Percentiles rank a stretch among this genome's conserved stretches.
Conservation (phyloP, 805 yeast species). For the Yarrowia yakushimensis region DNA sequence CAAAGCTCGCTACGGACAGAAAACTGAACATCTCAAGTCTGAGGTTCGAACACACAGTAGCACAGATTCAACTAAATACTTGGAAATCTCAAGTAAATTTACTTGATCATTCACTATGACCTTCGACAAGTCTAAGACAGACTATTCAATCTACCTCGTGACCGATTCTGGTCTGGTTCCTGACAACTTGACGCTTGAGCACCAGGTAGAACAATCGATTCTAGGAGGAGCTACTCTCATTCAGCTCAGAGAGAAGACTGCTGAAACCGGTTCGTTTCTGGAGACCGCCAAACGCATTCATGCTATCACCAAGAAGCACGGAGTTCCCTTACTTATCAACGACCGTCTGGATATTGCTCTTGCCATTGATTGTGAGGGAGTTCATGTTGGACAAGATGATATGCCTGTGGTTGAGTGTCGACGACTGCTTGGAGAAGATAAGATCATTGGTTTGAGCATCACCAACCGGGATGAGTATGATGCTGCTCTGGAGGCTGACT, state of each 20-base stretch:
- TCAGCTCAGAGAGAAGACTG: conserved; percentile 76
- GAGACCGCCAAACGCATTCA: conserved; percentile 59
- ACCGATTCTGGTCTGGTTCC: conserved; percentile 79
- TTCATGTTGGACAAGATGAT: conserved; percentile 91
- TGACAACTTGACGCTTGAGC: conserved; percentile 48
- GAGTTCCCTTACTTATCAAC: conserved; percentile 77
- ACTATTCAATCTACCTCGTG: conserved; percentile 69
- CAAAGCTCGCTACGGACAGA: neutral
- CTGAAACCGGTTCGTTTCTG: conserved; percentile 66
- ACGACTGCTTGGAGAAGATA: conserved; percentile 58
- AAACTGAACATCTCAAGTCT: neutral
- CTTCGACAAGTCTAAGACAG: conserved; percentile 31
- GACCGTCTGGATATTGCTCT: conserved; percentile 86
- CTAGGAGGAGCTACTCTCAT: conserved; percentile 73
- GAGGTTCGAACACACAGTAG: neutral
- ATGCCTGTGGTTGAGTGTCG: conserved; percentile 62
- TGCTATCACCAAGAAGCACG: conserved; percentile 52
- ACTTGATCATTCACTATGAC: neutral
- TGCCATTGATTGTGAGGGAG: conserved; percentile 86
- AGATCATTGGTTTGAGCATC: conserved; percentile 77
- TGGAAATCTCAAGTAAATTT: neutral
- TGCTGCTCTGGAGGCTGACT: conserved; percentile 44
- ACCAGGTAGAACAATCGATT: conserved; percentile 60
- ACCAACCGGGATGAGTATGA: conserved; percentile 51
- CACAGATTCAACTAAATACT: neutral